Evolutionary conservation across 2,329 filamentous ascomycete species (phyloP).

Genomic region (Aureobasidium sp.): DNA sequence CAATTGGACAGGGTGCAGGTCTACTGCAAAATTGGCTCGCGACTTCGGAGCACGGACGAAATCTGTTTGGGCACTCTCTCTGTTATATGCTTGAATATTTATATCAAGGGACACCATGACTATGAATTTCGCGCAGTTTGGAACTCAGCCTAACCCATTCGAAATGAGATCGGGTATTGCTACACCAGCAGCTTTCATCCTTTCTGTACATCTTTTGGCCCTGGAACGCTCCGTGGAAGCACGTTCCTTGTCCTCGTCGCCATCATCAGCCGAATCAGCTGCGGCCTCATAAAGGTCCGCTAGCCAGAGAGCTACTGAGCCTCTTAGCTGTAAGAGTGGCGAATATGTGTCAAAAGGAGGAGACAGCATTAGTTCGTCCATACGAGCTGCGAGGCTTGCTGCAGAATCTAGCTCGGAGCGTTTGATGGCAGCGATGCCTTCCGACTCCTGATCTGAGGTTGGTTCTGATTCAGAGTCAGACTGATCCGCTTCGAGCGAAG

Average conservation of each 20-base stretch:
- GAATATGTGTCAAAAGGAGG: constrained; percentile 63
- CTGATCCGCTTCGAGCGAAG: constrained; percentile 1
- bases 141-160: neutral
- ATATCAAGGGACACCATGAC: neutral
- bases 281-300: constrained; percentile 52
- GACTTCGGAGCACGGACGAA: constrained; percentile 2
- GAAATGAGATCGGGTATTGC: neutral
- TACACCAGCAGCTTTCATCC: constrained; percentile 2
- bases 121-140: too few species aligned
- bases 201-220: neutral
- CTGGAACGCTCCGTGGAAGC: neutral
- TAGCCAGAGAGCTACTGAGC: constrained; percentile 67
- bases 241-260: neutral
- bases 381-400: constrained; percentile 55
- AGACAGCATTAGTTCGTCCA: constrained; percentile 64
- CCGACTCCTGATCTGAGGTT: constrained; percentile 18
- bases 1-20: neutral
- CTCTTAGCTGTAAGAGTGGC: constrained; percentile 63
- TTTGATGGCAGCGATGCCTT: constrained; percentile 12
- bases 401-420: constrained; percentile 49
- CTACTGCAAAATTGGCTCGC: constrained; percentile 5
- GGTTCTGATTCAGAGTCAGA: constrained; percentile 20
- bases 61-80: neutral
- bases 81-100: neutral
- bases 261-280: neutral